Conservation (phyloP, 352 stramenopile species). For the Globisporangium cylindrosporum region DNA sequence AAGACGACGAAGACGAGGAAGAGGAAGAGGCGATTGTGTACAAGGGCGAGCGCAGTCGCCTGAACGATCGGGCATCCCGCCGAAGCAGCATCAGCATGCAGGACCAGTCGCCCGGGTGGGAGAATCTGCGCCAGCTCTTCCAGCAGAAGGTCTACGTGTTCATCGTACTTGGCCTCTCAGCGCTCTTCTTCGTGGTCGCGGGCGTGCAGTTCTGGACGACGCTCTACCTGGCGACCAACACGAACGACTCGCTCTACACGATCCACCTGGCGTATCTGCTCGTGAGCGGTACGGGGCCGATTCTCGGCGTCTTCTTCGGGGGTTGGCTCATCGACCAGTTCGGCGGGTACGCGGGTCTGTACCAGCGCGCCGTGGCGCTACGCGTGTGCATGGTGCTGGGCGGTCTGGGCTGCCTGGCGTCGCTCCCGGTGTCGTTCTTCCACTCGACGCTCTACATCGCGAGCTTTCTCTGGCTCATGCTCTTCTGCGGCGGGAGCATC, state of each 20-base stretch:
- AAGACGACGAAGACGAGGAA: conserved; percentile 28
- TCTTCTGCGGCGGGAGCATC: conserved; percentile 76
- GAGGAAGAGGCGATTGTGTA: conserved; percentile 21
- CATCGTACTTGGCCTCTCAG: conserved; percentile 75
- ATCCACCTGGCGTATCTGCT: conserved; percentile 77
- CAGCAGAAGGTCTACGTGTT: conserved; percentile 70
- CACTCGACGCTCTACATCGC: conserved; percentile 66
- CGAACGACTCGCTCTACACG: conserved; percentile 67
- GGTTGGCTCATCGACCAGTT: conserved; percentile 81
- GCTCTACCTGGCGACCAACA: conserved; percentile 81
- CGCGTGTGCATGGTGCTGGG: conserved; percentile 74
- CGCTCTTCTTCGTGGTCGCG: conserved; percentile 81
- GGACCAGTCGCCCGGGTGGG: conserved; percentile 36
- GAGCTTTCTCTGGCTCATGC: conserved; percentile 76
- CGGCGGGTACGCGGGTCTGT: conserved; percentile 65
- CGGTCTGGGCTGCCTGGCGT: conserved; percentile 37
- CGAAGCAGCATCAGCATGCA: conserved; percentile 21
- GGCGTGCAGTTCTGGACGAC: conserved; percentile 86
- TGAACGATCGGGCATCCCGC: conserved; percentile 15
- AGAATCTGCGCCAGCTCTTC: conserved; percentile 49
- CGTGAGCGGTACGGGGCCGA: conserved; percentile 71
- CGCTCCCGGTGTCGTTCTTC: conserved; percentile 67
- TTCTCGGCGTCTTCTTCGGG: conserved; percentile 85
- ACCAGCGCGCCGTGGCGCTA: conserved; percentile 65
- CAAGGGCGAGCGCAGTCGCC: conserved; percentile 29